Base-by-base conservation (phyloP, 495 filamentous ascomycete species). In the Hapsidospora chrysogenum region DNA sequence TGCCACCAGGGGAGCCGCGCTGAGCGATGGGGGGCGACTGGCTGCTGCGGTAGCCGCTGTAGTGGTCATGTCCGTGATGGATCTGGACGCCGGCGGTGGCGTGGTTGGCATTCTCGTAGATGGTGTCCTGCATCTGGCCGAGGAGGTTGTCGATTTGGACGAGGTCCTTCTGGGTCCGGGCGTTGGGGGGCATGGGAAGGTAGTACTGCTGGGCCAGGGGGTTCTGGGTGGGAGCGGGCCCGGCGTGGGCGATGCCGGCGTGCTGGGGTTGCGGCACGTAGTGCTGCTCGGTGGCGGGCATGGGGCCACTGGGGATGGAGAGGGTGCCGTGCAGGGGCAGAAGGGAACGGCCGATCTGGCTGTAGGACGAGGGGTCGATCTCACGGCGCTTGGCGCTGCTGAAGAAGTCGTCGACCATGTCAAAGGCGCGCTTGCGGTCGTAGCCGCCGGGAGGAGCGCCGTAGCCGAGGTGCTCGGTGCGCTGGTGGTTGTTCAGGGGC, bases 401-500 rank as follows among this genome's bases (percentile, higher is more conserved):
- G 44, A 96, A 92, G 62, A 96, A 92, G 44, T 92, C 85, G 50
- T 92, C 85, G 39, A 96, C 58, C 18, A 81, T 81, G 38, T 95
- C 86, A 37, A 81, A 80, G 13, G 74, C 76, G 31, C 85, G 80
- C 64, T 87, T 92, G 40, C 78, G 69, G 36, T 83, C 75, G 45
- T 74, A 53, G 11, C 63, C 49, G 13, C 51, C 52, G 23, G 23
- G 23, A 26, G 23, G 6, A 25, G 64, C 58, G 35, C 68, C 60
- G 39, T 70, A 66, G 37, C 58, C 57, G 41, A 70, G 57, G 41
- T 66, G 60, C 36, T 61, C 54, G 32, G 52, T 41, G 33, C 54
- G 53, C 20, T 51, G 49, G 19, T 52, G 48, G 40, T 48, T 54
- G 35, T 46, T 70, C 68, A 64, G 72, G 65, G 53, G 77, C 56